phyloP scores from a whole-genome alignment of 2,329 filamentous ascomycete genomes.

The Phoma herbarum region DNA sequence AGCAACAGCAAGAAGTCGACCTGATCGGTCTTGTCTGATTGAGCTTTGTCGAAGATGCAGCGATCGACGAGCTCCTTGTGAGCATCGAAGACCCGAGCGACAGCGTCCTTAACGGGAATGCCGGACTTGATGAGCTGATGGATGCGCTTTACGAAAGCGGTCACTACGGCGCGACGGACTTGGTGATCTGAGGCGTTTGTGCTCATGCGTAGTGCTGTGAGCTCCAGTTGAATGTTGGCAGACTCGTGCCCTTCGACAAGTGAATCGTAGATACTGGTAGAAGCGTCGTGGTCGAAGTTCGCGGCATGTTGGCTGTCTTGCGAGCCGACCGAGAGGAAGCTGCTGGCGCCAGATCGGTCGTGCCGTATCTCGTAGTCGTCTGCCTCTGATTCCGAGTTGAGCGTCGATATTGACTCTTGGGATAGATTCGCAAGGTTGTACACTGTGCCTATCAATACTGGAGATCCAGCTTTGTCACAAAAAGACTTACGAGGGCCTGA shows the following conservation, averaged over 20 bases:
- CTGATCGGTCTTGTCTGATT: slow-evolving; percentile 70
- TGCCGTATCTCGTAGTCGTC: slow-evolving; percentile 56
- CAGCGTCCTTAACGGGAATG: slow-evolving; percentile 51
- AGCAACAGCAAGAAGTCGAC: slow-evolving; percentile 83
- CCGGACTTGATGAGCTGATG: slow-evolving; percentile 70
- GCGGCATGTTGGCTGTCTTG: slow-evolving; percentile 63
- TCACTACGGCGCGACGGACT: slow-evolving; percentile 85
- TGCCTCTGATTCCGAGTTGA: slow-evolving; percentile 63
- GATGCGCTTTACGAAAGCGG: slow-evolving; percentile 84
- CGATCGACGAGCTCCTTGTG: slow-evolving; percentile 69
- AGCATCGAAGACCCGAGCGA: slow-evolving; percentile 54
- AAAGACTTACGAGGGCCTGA: slow-evolving; percentile 45
- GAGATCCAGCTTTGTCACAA: not conserved
- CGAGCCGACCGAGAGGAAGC: slow-evolving; percentile 77
- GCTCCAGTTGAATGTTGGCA: slow-evolving; percentile 91
- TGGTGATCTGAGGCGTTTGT: slow-evolving; percentile 90
- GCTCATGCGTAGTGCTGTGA: slow-evolving; percentile 90
- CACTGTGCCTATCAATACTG: slow-evolving; percentile 45
- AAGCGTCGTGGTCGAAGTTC: slow-evolving; percentile 87
- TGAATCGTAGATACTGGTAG: slow-evolving; percentile 85
- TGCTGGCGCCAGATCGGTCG: slow-evolving; percentile 69
- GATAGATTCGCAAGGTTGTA: slow-evolving; percentile 62
- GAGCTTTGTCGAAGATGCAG: slow-evolving; percentile 66
- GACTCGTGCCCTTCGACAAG: slow-evolving; percentile 74
- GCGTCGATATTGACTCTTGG: slow-evolving; percentile 69